Evolutionary conservation across 805 yeast species (phyloP), one percentile per base, ranked within the genome.

Genomic region (Metschnikowia lachancei): DNA sequence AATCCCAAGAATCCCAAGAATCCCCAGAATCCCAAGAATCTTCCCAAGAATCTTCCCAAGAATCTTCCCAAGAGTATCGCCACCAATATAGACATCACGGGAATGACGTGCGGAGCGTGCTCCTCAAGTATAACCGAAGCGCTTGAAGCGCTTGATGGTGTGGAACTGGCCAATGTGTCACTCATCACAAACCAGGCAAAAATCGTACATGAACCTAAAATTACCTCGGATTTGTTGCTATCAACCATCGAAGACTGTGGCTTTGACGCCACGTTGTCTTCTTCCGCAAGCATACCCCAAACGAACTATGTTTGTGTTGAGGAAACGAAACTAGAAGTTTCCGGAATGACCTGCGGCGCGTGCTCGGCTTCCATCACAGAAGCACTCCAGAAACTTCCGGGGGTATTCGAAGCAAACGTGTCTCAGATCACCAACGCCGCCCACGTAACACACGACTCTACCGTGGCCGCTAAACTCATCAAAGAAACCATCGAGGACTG

Each of bases 301-400:
- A 8, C 37, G 1, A 26, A 12, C 16, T 14, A 28, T 17, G 19
- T 20, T 3, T 8, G 30, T 4, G 19, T 35, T 3, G 47, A 30
- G 36, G 41, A 41, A 16, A 28, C 41, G 3, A 49, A 50, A 8
- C 59, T 81, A 31, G 69, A 67, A 3, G 68, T 85, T 1, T 63
- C 68, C 13, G 97, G 97, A 2, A 92, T 91, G 97, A 91, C 98
- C 2, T 92, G 97, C 60, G 84, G 94, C 1, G 78, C 95, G 1
- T 92, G 98, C 61, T 76, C 86, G 0, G 74, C 83, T 1, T 70
- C 94, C 0, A 79, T 92, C 17, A 78, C 83, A 0, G 65, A 67
- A 20, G 82, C 82, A 0, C 58, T 88, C 22, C 66, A 72, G 45
- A 59, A 59, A 0, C 45, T 79, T 8, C 65, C 68, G 0, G 86